Evolutionary conservation across 495 filamentous ascomycete genomes (phyloP).

Genomic region (Glarea lozoyensis): DNA sequence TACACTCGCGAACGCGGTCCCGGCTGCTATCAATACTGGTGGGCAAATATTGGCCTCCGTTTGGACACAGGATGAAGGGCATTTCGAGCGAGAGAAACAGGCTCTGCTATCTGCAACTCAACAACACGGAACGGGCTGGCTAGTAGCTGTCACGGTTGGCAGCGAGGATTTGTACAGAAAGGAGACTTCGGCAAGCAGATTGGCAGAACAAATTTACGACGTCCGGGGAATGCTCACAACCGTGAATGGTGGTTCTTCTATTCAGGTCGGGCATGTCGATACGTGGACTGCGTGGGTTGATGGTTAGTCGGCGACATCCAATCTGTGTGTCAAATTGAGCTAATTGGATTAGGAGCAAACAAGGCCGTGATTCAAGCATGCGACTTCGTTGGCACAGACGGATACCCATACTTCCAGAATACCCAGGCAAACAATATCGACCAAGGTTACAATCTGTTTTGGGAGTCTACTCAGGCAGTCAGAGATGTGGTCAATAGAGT

Average conservation of each 20-base stretch:
- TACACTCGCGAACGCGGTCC: conserved; percentile 57
- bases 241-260: conserved; percentile 22
- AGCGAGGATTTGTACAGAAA: conserved; percentile 83
- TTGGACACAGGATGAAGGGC: conserved; percentile 59
- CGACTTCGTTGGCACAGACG: conserved; percentile 75
- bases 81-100: conserved; percentile 56
- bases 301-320: no score
- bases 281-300: conserved; percentile 84
- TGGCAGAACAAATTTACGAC: conserved; percentile 19
- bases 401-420: conserved; percentile 65
- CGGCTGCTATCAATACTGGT: conserved; percentile 64
- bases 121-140: conserved; percentile 51
- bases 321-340: no score
- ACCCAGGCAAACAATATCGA: conserved; percentile 56
- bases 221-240: conserved; percentile 19
- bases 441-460: conserved; percentile 52
- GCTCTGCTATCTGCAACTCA: conserved; percentile 55
- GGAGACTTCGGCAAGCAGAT: conserved; percentile 15
- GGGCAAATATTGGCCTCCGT: conserved; percentile 69
- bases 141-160: conserved; percentile 81
- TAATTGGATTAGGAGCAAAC: no score
- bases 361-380: conserved; percentile 53
- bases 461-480: conserved; percentile 42
- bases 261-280: conserved; percentile 78
- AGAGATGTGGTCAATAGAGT: conserved; percentile 43